Percentiles rank a stretch among this genome's conserved stretches.
Conservation (phyloP, 192 early-diverging fungal species). For the Coemansia sp. region DNA sequence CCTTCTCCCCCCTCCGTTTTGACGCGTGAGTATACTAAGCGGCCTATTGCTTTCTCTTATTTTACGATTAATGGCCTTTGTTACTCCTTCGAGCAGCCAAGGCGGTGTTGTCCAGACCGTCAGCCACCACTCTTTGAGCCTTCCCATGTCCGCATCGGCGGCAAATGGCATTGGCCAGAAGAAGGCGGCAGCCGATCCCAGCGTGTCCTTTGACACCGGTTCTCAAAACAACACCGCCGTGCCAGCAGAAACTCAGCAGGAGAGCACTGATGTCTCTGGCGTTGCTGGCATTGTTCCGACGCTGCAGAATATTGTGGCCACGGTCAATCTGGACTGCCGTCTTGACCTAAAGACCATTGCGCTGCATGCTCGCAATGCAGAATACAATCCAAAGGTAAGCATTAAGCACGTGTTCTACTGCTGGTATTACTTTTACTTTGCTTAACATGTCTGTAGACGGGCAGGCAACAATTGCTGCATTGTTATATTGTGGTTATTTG, state of each 20-base stretch:
- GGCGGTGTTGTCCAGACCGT: slow-evolving; percentile 4
- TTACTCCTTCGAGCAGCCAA: slow-evolving; percentile 37
- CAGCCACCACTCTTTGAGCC: slow-evolving; percentile 28
- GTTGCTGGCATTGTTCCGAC: slow-evolving; percentile 54
- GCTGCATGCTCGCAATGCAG: slow-evolving; percentile 98
- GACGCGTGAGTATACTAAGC: slow-evolving; percentile 3
- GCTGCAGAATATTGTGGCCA: slow-evolving; percentile 91
- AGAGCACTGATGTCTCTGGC: slow-evolving; percentile 19
- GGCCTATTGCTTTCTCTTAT: neutral
- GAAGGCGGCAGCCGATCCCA: slow-evolving; percentile 1
- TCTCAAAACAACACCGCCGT: neutral
- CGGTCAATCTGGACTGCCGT: slow-evolving; percentile 96
- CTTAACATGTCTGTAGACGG: too few species aligned
- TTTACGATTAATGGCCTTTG: slow-evolving; percentile 37
- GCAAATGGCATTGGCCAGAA: neutral
- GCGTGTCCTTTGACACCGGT: slow-evolving; percentile 3
- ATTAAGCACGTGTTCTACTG: neutral
- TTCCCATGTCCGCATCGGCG: slow-evolving; percentile 21
- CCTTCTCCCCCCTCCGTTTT: neutral
- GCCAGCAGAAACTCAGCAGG: slow-evolving; percentile 6
- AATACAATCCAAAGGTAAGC: slow-evolving; percentile 99
- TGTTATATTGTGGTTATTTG: neutral
- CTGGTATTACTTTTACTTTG: slow-evolving; percentile 2
- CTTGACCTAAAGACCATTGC: slow-evolving; percentile 99
- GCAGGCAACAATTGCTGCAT: too few species aligned